A percentile compares a stretch with the other conserved stretches of the same genome.
Conservation (phyloP, 768 basidiomycete species). For the Pholiota conissans region DNA sequence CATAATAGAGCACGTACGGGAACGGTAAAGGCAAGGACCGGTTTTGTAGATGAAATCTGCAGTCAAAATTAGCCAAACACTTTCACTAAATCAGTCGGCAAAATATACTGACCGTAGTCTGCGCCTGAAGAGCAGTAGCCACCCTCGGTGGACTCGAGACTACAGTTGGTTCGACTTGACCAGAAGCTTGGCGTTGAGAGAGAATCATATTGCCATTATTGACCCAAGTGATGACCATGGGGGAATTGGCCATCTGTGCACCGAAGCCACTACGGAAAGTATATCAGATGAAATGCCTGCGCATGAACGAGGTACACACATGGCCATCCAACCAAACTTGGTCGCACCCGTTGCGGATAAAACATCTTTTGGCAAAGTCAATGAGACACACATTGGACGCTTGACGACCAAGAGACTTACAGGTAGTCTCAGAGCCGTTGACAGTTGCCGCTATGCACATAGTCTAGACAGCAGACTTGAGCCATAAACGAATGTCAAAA, state of each 20-base stretch:
- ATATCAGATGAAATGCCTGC: background rate
- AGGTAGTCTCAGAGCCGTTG: constrained; percentile 44
- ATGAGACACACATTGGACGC: background rate
- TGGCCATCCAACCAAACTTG: constrained; percentile 58
- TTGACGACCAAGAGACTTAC: constrained; percentile 25
- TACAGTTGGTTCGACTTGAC: constrained; percentile 57
- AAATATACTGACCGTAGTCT: constrained; percentile 36
- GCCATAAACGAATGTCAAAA: background rate
- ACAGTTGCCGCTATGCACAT: constrained; percentile 51
- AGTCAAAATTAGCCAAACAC: constrained; percentile 9
- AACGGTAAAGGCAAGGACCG: constrained; percentile 51
- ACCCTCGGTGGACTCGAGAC: constrained; percentile 50
- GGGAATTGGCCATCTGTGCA: constrained; percentile 47
- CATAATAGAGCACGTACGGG: constrained; percentile 33
- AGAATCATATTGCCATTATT: constrained; percentile 64
- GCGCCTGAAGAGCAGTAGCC: constrained; percentile 39
- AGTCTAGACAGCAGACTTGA: constrained; percentile 25
- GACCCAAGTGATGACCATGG: constrained; percentile 78
- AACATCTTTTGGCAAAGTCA: constrained; percentile 38
- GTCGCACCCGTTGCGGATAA: constrained; percentile 42
- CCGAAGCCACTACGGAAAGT: constrained; percentile 56
- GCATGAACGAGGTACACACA: constrained; percentile 36
- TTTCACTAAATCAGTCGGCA: background rate
- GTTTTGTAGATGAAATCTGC: constrained; percentile 40
- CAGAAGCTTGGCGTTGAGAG: constrained; percentile 59